Conservation (phyloP, 768 basidiomycete genomes). For the Pleurotus citrinopileatus region DNA sequence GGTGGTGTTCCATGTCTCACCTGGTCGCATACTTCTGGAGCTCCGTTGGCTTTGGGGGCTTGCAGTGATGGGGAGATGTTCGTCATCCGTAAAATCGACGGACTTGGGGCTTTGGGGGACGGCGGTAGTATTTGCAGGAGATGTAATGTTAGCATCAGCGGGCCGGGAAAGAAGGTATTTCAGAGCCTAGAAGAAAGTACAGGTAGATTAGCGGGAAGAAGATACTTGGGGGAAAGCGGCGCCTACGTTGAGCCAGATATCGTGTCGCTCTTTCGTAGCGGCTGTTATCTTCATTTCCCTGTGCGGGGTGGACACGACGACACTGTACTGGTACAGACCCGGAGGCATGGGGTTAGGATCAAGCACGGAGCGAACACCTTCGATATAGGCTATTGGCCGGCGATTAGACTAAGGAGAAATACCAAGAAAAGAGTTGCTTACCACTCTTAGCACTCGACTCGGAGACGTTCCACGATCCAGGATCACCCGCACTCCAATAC, state of each 20-base stretch:
- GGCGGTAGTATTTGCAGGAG: conserved; percentile 33
- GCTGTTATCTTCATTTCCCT: conserved; percentile 99
- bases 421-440: conserved; percentile 40
- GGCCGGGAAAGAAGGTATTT: conserved; percentile 88
- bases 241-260: conserved; percentile 92
- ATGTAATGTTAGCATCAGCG: conserved; percentile 31
- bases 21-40: conserved; percentile 52
- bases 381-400: conserved; percentile 74
- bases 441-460: conserved; percentile 97
- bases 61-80: conserved; percentile 42
- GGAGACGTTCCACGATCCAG: conserved; percentile 80
- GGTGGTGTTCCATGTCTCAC: conserved; percentile 71
- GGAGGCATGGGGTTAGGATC: conserved; percentile 97
- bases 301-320: conserved; percentile 89
- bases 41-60: conserved; percentile 79
- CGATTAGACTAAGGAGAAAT: conserved; percentile 11
- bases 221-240: conserved; percentile 8
- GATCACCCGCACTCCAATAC: conserved; percentile 96
- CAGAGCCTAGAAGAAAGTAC: conserved; percentile 61
- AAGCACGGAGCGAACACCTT: conserved; percentile 86
- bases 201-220: conserved; percentile 14
- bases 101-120: conserved; percentile 51
- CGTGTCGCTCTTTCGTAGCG: conserved; percentile 90
- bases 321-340: conserved; percentile 88
- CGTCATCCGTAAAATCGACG: conserved; percentile 48